These are phyloP conservation scores for Boletus sp. DNA, from an alignment of 768 basidiomycete species.

Conservation along the genomic window DNA sequence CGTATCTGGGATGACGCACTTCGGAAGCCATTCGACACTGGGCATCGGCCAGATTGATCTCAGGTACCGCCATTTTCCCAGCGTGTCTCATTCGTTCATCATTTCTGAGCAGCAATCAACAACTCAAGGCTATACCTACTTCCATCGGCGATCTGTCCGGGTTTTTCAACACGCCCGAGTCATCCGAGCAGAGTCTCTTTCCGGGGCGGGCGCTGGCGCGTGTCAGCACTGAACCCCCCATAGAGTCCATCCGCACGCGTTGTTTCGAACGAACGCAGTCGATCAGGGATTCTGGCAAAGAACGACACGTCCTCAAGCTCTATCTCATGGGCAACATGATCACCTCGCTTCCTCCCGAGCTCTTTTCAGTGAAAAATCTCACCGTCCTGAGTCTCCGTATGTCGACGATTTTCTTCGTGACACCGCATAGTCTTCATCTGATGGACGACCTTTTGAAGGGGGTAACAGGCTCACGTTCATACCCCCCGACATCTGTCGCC, in stretches of 20 bases:
- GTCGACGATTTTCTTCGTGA: conserved; percentile 23
- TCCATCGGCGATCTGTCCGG: conserved; percentile 43
- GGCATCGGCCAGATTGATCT: conserved; percentile 51
- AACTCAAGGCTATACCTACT: conserved; percentile 48
- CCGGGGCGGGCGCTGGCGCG: conserved; percentile 32
- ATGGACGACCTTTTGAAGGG: conserved; percentile 36
- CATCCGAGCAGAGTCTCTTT: conserved; percentile 29
- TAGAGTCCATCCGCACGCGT: conserved; percentile 18
- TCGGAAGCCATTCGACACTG: conserved; percentile 42
- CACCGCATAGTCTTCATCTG: not conserved
- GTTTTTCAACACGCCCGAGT: conserved; percentile 43
- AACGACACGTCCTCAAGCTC: conserved; percentile 51
- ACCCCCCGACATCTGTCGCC: conserved; percentile 58
- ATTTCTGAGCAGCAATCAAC: conserved; percentile 29
- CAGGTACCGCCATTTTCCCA: conserved; percentile 38
- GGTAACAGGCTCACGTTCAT: conserved; percentile 52
- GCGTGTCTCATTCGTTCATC: conserved; percentile 10
- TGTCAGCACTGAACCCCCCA: conserved; percentile 33
- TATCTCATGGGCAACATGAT: conserved; percentile 57
- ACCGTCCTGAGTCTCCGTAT: conserved; percentile 63
- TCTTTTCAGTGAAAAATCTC: conserved; percentile 55
- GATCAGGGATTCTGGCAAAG: conserved; percentile 33
- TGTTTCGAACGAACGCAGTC: conserved; percentile 28
- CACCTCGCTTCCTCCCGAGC: conserved; percentile 47
- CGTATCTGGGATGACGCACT: conserved; percentile 49